Base-by-base conservation (phyloP, 345 rosid species). In the Leavenworthia alabamica region DNA sequence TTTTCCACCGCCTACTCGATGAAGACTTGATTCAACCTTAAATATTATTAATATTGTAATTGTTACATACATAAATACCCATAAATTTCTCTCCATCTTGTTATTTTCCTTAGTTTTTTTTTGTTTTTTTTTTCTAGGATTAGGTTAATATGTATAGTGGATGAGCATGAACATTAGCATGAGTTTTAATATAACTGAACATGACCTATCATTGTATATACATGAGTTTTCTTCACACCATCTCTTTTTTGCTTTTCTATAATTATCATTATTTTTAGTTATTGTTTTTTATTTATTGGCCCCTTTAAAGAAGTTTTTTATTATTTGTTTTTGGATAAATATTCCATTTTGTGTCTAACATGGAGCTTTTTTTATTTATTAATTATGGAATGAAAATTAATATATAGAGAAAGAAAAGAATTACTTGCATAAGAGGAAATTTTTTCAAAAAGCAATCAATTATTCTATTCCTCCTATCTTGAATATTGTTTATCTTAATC, bases 1-100 rank as follows among this genome's bases (percentile, higher is more conserved):
- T 40, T 24, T 56, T 33, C 84, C 86, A 1, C 86, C 84, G 32
- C 90, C 90, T 10, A 84, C 86, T 75, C 83, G 73, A 36, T 80
- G 88, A 10, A 77, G 80, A 60, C 66, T 76, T 22, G 87, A 76
- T 7, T 76, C 61, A 3, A 57, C 55, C 4, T 33, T n/a, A 42
- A 39, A 12, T 11, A 5, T 0, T 11, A 19, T 37, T 14, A 35
- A 20, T 12, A 42, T 41, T 55, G 50, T 49, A 6, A 50, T 3
- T 13, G 56, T 42, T 39, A 53, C 64, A 53, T 20, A 28, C 26
- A 64, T 14, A 9, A 48, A 8, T 5, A 5, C 35, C 47, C 41
- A 50, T 41, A 57, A 24, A 33, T 2, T 16, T 47, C 16, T 64
- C 11, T 27, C 32, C 70, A 71, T 71, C 35, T 2, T 1, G 46